A percentile compares a stretch with the other conserved stretches of the same genome.
Evolutionary conservation across 768 basidiomycete genomes (phyloP).

Genomic region (Cystofilobasidium ferigula): DNA sequence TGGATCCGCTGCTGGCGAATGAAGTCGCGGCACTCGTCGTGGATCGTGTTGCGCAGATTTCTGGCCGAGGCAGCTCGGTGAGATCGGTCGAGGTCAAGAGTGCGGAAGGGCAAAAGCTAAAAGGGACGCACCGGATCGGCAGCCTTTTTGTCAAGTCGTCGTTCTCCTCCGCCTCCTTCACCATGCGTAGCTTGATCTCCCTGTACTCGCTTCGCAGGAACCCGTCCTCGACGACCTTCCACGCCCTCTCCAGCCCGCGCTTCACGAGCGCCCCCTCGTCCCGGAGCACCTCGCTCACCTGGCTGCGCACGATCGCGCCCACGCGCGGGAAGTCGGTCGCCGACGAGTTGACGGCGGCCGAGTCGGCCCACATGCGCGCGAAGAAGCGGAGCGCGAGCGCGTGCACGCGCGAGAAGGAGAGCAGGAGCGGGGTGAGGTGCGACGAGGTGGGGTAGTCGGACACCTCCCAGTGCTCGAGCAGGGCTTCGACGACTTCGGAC

Average conservation of each 20-base stretch:
- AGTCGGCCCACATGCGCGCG: slow-evolving; percentile 85
- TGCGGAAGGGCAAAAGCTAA: too few species aligned
- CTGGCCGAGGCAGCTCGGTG: slow-evolving; percentile 39
- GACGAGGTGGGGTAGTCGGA: slow-evolving; percentile 65
- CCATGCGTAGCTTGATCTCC: slow-evolving; percentile 64
- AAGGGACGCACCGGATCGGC: slow-evolving; percentile 58
- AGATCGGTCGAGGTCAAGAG: not conserved
- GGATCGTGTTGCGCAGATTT: slow-evolving; percentile 70
- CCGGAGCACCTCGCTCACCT: slow-evolving; percentile 68
- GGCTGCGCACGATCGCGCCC: slow-evolving; percentile 65
- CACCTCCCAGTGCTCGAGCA: slow-evolving; percentile 75
- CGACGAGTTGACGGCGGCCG: slow-evolving; percentile 53
- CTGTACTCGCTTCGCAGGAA: slow-evolving; percentile 48
- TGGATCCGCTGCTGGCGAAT: slow-evolving; percentile 78
- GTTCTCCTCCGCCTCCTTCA: slow-evolving; percentile 78
- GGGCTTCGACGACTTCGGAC: slow-evolving; percentile 70
- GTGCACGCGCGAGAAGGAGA: slow-evolving; percentile 73
- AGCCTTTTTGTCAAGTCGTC: slow-evolving; percentile 77
- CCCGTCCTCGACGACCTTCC: slow-evolving; percentile 74
- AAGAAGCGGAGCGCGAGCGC: slow-evolving; percentile 72
- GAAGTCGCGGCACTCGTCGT: slow-evolving; percentile 82
- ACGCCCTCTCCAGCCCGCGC: slow-evolving; percentile 43
- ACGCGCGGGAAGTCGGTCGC: slow-evolving; percentile 61
- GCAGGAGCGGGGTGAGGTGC: slow-evolving; percentile 73
- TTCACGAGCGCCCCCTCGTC: slow-evolving; percentile 42